Base-by-base conservation (phyloP, 495 filamentous ascomycete species). In the Aspergillus panamensis region DNA sequence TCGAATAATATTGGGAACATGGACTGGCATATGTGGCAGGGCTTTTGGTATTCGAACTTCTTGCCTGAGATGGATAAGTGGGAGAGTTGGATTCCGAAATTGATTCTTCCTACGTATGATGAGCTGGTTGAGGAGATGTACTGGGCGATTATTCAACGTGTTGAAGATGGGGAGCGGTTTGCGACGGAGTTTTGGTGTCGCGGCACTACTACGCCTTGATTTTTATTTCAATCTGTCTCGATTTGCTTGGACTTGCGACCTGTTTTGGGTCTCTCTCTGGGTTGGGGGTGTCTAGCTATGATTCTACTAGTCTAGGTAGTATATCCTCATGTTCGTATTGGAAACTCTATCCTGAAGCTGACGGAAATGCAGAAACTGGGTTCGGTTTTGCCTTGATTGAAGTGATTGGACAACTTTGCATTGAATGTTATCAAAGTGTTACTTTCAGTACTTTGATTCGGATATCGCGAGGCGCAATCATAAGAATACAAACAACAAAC, bases 51-150 rank as follows among this genome's bases (percentile, higher is more conserved):
- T 3, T 12, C 14, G 1, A 12, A 21, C 2, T 73, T 69, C 40
- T 47, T 60, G 19, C 10, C 1, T n/a, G 56, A 62, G 40, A 73
- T 68, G 69, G 13, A 37, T 1, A 61, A 66, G 52, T 70, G 70
- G 69, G 64, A 72, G 48, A 13, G 8, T 0, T 60, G 54, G 5
- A 14, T 67, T 2, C 9, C 55, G 0, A 30, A 39, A 3, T 2
- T 71, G 35, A 10, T 42, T 14, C 14, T 73, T 7, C 71, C 71
- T 0, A 43, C 37, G 7, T 53, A 30, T 43, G 37, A 53, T 20
- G 20, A 29, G 17, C n/a, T 53, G 8, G 37, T 53, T 10, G 51
- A 53, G 12, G 35, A 53, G 20, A 43, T 53, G 4, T 53, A 31
- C 40, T 53, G 35, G 35, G 51, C 51, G 1, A 17, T 53, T 16